These are phyloP conservation scores for Sarocladium kiliense DNA, from an alignment of 2,329 filamentous ascomycete species.

Conservation along the genomic window DNA sequence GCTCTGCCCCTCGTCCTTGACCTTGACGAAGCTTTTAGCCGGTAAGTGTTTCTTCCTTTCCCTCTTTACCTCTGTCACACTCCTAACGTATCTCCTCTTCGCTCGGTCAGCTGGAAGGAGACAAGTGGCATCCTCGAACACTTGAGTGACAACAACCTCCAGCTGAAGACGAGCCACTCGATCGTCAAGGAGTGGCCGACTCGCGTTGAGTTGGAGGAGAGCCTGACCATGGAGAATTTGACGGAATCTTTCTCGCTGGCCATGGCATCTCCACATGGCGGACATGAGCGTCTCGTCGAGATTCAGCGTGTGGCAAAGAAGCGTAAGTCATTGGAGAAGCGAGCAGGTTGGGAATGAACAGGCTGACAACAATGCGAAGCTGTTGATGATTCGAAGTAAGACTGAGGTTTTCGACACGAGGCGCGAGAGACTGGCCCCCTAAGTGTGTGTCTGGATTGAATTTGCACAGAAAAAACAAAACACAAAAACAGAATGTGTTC, in stretches of 20 bases:
- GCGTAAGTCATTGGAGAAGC: not conserved
- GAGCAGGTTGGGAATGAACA: not conserved
- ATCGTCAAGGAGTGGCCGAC: slow-evolving; percentile 7
- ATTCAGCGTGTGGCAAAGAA: not conserved
- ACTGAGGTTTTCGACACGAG: no score
- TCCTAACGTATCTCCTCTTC: no score
- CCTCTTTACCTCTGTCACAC: no score
- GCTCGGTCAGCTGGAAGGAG: not conserved
- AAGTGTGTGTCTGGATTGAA: no score
- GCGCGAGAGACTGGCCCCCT: no score
- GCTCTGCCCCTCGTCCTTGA: not conserved
- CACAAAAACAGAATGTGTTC: no score
- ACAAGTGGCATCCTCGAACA: not conserved
- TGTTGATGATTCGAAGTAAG: no score
- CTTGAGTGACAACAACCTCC: not conserved
- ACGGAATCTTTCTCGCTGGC: not conserved
- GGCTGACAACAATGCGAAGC: no score
- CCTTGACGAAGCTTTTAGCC: slow-evolving; percentile 1
- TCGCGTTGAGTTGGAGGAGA: not conserved
- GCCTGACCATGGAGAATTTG: not conserved
- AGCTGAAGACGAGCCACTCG: not conserved
- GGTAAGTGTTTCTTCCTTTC: not conserved
- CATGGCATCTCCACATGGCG: not conserved
- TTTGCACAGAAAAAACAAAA: no score
- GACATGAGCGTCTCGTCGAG: slow-evolving; percentile 1